Base-by-base conservation (phyloP, 495 filamentous ascomycete species). In the Oleoguttula mirabilis region DNA sequence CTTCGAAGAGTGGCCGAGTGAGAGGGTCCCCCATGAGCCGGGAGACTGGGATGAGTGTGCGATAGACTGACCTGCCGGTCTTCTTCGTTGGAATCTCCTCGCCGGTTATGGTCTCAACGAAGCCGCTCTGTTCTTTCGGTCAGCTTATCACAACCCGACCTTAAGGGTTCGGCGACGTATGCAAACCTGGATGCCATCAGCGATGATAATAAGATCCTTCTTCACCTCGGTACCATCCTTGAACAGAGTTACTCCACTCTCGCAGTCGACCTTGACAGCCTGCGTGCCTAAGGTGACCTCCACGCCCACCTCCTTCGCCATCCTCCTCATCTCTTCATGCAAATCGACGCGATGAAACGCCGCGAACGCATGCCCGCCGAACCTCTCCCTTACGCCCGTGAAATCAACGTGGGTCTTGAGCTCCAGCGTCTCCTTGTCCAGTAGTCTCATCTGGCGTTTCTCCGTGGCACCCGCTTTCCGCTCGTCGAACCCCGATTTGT, bases 261-360 rank as follows among this genome's bases (percentile, higher is more conserved):
- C 65, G 3, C 59, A 50, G 47, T 71, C 55, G 38, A 65, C 39
- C 25, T 46, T 16, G 8, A 52, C 36, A n/a, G 63, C 57, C 8
- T 50, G 49, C 4, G 43, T 52, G n/a, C 48, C 48, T 7, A 62
- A 41, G 20, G 54, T 49, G 20, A 73, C 56, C 28, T 53, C 47
- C 6, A 59, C 60, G n/a, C 57, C 59, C n/a, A 46, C 47, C 16
- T 64, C 48, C 3, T 60, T 49, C 0, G 67, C 68, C 4, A 59
- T 48, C 4, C 55, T 27, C 40, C 65, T 63, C 21, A 78, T 48
- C 32, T 66, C 60, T 3, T 58, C 60, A 53, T 75, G 70, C 46
- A 69, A 47, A 52, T 72, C 73, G 4, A 74, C 67, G 10, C 73
- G 60, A 55, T 78, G 73, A 31, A 71, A 63, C 0, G 67, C 56